Base-by-base conservation (phyloP, 2,329 filamentous ascomycete species). In the Scleromitrula shiraiana region DNA sequence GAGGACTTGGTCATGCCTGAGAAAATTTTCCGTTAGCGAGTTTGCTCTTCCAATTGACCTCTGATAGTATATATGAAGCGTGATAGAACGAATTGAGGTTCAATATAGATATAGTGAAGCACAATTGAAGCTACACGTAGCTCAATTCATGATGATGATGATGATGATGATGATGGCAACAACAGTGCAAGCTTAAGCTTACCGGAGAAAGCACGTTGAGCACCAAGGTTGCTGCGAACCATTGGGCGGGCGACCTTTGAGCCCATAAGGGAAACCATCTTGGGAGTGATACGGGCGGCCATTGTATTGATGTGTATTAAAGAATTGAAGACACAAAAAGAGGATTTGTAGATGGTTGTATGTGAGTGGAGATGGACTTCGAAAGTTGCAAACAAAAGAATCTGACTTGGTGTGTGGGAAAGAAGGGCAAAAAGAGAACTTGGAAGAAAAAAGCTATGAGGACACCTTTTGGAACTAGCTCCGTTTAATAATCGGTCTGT, bases 151-250 rank as follows among this genome's bases (percentile, higher is more conserved):
- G 35, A n/a, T 39, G 20, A 41, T 38, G 46, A 47, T 41, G 44
- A 41, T 37, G 33, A 8, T 23, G 12, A 46, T 23, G 36, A 30
- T 15, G 17, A 46, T 46, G n/a, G 22, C 24, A 17, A n/a, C 17
- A 19, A 19, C 12, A n/a, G 26, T 45, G 36, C 49, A 20, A 43
- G 32, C 44, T 38, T 12, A 24, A 46, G 42, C 78, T 75, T 80
- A 86, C 82, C 80, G 67, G 80, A 76, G 74, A 85, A 80, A 73
- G 83, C 83, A 71, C 85, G 85, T 77, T 84, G 85, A 74, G 83
- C 54, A 33, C 30, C 43, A 64, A 81, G 65, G 67, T 76, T 74
- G 65, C 75, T 73, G 65, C 82, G 82, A 67, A 82, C 70, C 70
- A 81, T 81, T 73, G 84, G 83, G 71, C 85, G 84, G 71, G 83